These are phyloP conservation scores for Saccharum spontaneum DNA, from an alignment of 176 grass and related monocot genomes.

Conservation along the genomic window DNA sequence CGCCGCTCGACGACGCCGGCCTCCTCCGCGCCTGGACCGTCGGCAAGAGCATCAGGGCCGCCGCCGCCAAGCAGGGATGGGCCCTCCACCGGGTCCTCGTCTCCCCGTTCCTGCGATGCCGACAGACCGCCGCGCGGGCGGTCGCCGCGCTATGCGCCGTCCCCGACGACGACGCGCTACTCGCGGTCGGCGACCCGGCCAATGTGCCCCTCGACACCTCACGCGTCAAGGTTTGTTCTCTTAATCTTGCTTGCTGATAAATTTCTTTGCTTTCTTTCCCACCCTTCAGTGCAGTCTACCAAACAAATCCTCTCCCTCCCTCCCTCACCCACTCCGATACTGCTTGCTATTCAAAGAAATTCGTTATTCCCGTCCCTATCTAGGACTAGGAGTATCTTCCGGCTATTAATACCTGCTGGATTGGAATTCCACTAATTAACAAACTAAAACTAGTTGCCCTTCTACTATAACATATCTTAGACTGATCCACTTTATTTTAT, in stretches of 20 bases:
- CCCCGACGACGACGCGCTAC: conserved; percentile 50
- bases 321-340: background rate
- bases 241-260: background rate
- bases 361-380: too few species aligned
- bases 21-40: conserved; percentile 59
- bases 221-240: conserved; percentile 43
- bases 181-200: conserved; percentile 32
- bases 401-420: background rate
- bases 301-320: background rate
- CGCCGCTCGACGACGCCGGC: conserved; percentile 59
- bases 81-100: conserved; percentile 65
- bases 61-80: conserved; percentile 35
- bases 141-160: conserved; percentile 56
- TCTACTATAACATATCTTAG: background rate
- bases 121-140: conserved; percentile 65
- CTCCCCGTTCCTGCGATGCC: conserved; percentile 78
- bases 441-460: background rate
- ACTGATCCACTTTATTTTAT: background rate
- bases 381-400: background rate
- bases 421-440: background rate
- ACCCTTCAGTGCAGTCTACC: background rate
- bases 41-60: conserved; percentile 51
- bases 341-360: background rate
- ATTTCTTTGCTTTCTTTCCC: background rate
- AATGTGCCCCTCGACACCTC: conserved; percentile 54